Evolutionary conservation across 495 filamentous ascomycete species (phyloP), one percentile per base, ranked within the genome.

Genomic region (Penicillium salamii): DNA sequence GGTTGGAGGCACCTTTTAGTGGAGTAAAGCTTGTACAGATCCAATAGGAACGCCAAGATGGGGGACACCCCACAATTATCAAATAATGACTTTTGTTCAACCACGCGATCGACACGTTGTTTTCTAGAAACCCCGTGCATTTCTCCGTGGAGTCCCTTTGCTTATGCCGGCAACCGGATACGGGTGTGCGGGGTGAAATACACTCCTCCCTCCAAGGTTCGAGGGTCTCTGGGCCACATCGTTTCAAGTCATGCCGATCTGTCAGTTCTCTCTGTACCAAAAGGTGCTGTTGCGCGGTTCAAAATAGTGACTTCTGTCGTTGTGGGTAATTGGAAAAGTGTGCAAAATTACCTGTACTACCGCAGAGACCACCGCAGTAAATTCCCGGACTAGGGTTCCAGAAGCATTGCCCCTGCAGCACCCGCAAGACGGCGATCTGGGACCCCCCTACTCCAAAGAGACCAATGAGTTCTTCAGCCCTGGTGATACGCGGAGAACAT

Each of bases 371-470:
- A 28, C 24, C 15, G 5, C n/a, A 14, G 26, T 8, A 17, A 12
- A 21, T 36, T 17, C n/a, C 17, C 6, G 45, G 44, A 28, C 48
- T 61, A 50, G 41, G 39, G 47, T 55, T 55, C 53, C 53, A 57
- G 46, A 57, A 63, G 40, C 23, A 33, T 37, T 29, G 32, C 57
- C 57, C 57, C 57, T 61, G 53, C 50, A 50, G 39, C 20, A 9
- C 26, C 20, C 35, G 20, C 21, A 26, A 6, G 7, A 19, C n/a
- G 29, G 21, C 32, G 21, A 32, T 50, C 48, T 31, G 29, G 35
- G 47, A n/a, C 28, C 47, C 26, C 47, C 24, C n/a, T n/a, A n/a
- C n/a, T n/a, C n/a, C n/a, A n/a, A n/a, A n/a, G n/a, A n/a, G n/a
- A n/a, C n/a, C n/a, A n/a, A n/a, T n/a, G n/a, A n/a, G n/a, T n/a